A percentile compares a stretch with the other conserved stretches of the same genome.
These are phyloP conservation scores for Huntiella bhutanensis DNA, from an alignment of 2,329 filamentous ascomycete genomes.

Conservation along the genomic window DNA sequence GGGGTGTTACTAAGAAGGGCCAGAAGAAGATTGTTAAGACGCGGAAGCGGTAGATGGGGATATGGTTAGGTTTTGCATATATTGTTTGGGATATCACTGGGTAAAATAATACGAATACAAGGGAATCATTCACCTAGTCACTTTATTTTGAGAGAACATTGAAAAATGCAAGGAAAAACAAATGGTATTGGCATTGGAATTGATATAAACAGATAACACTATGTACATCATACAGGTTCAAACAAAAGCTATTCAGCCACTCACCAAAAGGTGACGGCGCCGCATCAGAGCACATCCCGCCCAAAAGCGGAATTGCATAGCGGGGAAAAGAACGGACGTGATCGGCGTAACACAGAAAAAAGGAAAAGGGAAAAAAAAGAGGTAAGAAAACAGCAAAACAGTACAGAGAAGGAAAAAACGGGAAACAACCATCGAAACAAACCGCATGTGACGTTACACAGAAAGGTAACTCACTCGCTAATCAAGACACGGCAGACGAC, in stretches of 20 bases:
- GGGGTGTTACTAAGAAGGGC: conserved; percentile 38
- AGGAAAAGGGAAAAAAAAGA: not conserved
- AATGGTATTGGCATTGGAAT: not conserved
- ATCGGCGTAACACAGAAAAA: not conserved
- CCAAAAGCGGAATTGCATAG: not conserved
- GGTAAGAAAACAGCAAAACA: not conserved
- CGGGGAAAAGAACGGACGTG: conserved; percentile 3
- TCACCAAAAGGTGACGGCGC: conserved; percentile 1
- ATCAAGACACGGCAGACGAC: not conserved
- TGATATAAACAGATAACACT: not conserved
- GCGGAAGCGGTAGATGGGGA: conserved; percentile 33
- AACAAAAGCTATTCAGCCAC: not conserved
- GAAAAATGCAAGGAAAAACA: not conserved
- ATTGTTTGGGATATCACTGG: too few species aligned
- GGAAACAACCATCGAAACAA: not conserved
- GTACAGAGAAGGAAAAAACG: conserved; percentile 1
- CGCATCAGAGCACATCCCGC: not conserved
- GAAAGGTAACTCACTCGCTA: not conserved
- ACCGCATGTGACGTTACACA: not conserved
- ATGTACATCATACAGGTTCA: not conserved
- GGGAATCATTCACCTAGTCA: too few species aligned
- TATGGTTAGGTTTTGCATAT: too few species aligned
- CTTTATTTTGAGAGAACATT: not conserved
- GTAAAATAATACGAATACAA: too few species aligned
- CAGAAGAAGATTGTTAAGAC: conserved; percentile 44